Evolutionary conservation across 108 stramenopile genomes (phyloP).

Genomic region (Skeletonema grethae): DNA sequence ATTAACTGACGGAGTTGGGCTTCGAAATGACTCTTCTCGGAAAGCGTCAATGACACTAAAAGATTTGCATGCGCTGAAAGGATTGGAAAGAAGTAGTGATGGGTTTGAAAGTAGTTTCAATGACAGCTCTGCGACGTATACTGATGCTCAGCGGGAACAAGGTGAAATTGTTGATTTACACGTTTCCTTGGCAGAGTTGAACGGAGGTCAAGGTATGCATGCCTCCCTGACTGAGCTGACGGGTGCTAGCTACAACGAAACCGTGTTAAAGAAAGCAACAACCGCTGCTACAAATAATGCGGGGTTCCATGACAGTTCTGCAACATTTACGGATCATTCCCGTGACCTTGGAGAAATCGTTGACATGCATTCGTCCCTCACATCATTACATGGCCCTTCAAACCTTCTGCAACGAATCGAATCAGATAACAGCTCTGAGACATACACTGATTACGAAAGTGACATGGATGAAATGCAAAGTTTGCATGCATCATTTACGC

Average conservation of each 20-base stretch:
- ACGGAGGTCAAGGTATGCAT: neutral
- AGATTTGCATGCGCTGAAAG: neutral
- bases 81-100: neutral
- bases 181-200: neutral
- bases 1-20: neutral
- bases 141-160: neutral
- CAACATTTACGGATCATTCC: constrained; percentile 3
- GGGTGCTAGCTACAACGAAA: neutral
- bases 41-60: neutral
- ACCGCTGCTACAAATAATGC: neutral
- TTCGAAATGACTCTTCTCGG: neutral
- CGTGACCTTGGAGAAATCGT: neutral
- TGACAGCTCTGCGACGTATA: neutral
- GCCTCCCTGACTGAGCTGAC: neutral
- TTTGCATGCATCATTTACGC: constrained; percentile 3
- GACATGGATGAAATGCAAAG: constrained; percentile 1
- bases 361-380: neutral
- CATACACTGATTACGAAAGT: neutral
- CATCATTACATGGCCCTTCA: neutral
- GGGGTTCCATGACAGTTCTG: neutral
- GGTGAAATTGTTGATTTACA: neutral
- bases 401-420: neutral
- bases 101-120: neutral
- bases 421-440: constrained; percentile 3
- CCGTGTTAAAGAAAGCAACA: neutral